phyloP scores from a whole-genome alignment of 108 stramenopile species.

The Cyclostephanos invisitatus region DNA sequence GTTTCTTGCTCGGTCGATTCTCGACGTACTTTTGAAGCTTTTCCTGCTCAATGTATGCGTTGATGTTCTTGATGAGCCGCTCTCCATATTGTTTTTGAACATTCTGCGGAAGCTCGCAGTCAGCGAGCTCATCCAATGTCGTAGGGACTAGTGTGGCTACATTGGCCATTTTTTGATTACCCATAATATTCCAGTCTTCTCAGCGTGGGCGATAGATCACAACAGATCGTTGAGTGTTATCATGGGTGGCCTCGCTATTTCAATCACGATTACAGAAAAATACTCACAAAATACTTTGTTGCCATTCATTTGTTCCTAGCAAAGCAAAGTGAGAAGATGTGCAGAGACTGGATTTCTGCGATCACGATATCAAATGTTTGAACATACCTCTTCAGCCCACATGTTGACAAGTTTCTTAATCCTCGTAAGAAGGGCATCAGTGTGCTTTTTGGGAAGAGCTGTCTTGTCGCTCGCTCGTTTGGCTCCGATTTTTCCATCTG shows the following conservation, averaged over 20 bases:
- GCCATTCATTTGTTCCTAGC: slow-evolving; percentile 72
- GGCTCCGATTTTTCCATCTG: slow-evolving; percentile 14
- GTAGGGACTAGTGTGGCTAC: slow-evolving; percentile 72
- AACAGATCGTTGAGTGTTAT: background rate
- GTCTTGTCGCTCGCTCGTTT: slow-evolving; percentile 30
- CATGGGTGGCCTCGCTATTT: background rate
- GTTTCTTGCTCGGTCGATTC: slow-evolving; percentile 42
- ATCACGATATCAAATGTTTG: slow-evolving; percentile 40
- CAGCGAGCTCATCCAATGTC: slow-evolving; percentile 69
- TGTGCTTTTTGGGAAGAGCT: slow-evolving; percentile 60
- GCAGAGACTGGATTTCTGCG: background rate
- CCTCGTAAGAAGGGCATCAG: slow-evolving; percentile 48
- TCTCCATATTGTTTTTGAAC: slow-evolving; percentile 83
- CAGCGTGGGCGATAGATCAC: background rate
- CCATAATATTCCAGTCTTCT: slow-evolving; percentile 86
- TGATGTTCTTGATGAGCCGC: slow-evolving; percentile 65
- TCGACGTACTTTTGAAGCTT: slow-evolving; percentile 51
- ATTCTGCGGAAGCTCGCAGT: slow-evolving; percentile 70
- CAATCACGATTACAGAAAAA: background rate
- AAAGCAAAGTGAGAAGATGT: slow-evolving; percentile 2
- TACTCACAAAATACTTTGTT: slow-evolving; percentile 80
- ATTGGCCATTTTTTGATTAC: slow-evolving; percentile 56
- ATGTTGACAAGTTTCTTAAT: slow-evolving; percentile 71
- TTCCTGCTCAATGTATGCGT: slow-evolving; percentile 63
- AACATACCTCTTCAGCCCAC: slow-evolving; percentile 81